Evolutionary conservation across 2,329 filamentous ascomycete species (phyloP), one percentile per base, ranked within the genome.

Genomic region (Botrytis medusae): DNA sequence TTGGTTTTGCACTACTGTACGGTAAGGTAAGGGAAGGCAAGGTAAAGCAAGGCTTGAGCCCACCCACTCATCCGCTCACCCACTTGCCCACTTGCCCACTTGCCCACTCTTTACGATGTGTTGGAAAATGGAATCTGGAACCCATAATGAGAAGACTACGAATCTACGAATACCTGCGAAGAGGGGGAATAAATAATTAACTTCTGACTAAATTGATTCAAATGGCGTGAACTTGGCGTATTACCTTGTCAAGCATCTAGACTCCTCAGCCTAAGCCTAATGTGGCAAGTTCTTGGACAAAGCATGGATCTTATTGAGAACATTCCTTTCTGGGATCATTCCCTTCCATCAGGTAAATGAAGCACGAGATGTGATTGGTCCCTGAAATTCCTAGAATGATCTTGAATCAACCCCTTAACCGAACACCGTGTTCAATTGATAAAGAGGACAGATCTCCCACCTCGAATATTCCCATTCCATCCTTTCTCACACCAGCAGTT

Each of bases 391-490:
- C 59, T 25, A 61, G 32, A 57, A 37, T 54, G 22, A 29, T 34
- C 18, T 18, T 57, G 51, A 60, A 60, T 59, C 22, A 32, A 34
- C 59, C 72, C 67, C 46, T 65, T 71, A 59, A 64, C 57, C 67
- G 65, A 63, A 73, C 67, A 73, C 72, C 34, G 72, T 71, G 67
- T 71, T 57, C 48, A 71, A 54, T n/a, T 71, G 67, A 73, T 73
- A 73, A 73, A 73, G 72, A 73, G 72, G 72, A 69, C 72, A 73
- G 46, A 73, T 73, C 60, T 73, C 72, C 72, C 72, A 44, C 63
- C 60, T 65, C 70, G 40, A 72, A 40, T 29, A 16, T 37, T 54
- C 22, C 29, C 51, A 9, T 40, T 44, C 54, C 20, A 46, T 25
- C 65, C 16, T 54, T 32, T 18, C 37, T 32, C 67, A 12, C 37